Evolutionary conservation across 805 yeast species (phyloP).

Genomic region (Priceomyces fermenticarens): DNA sequence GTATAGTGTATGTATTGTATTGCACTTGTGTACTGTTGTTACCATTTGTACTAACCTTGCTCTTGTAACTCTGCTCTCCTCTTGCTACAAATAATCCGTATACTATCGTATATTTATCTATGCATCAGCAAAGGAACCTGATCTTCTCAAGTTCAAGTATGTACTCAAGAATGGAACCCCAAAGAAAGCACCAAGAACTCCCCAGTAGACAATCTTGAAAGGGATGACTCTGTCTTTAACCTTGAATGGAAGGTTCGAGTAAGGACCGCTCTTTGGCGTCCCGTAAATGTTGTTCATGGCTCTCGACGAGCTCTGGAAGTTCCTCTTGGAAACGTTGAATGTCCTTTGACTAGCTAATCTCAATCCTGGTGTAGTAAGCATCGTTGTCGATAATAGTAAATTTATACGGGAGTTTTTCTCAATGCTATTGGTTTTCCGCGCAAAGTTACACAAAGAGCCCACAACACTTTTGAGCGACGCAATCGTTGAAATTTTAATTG

Average conservation of each 20-base stretch:
- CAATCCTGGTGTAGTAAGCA: conserved; percentile 22
- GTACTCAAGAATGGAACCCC: conserved; percentile 72
- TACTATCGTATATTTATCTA: conserved; percentile 1
- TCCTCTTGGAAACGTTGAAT: conserved; percentile 19
- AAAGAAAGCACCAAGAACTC: conserved; percentile 56
- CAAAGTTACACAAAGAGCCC: conserved; percentile 11
- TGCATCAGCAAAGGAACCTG: conserved; percentile 49
- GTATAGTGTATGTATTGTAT: too few relatives aligned
- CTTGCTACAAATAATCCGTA: conserved; percentile 1
- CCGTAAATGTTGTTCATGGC: conserved; percentile 34
- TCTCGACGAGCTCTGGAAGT: conserved; percentile 47
- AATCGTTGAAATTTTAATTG: conserved; percentile 10
- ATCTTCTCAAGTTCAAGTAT: conserved; percentile 82
- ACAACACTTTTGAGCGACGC: conserved; percentile 10
- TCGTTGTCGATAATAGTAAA: conserved; percentile 2
- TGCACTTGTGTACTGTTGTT: too few relatives aligned
- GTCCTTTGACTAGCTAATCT: conserved; percentile 9
- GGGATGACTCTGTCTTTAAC: conserved; percentile 84
- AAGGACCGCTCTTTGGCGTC: conserved; percentile 59
- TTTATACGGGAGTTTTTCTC: neutral
- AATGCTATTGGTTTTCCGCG: neutral
- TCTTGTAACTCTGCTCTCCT: neutral
- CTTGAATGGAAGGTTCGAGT: conserved; percentile 91
- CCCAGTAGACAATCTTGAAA: conserved; percentile 76
- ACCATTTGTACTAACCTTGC: too few relatives aligned